Evolutionary conservation across 768 basidiomycete genomes (phyloP).

Genomic region (Boletus sp.): DNA sequence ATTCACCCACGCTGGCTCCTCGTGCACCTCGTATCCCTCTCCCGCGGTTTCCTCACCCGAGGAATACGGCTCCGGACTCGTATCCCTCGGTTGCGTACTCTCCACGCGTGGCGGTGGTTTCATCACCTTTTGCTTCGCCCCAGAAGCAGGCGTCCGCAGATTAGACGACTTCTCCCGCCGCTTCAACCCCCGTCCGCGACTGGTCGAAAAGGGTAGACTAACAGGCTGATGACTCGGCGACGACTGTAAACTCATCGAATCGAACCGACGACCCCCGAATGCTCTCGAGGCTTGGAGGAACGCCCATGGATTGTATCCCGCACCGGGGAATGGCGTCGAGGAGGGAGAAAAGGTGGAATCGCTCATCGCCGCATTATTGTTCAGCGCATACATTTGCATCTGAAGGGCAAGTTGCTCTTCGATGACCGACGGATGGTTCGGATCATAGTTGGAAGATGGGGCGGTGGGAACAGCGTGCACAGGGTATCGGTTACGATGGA

Average conservation of each 20-base stretch:
- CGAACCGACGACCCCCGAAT: slow-evolving; percentile 42
- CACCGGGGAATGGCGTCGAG: slow-evolving; percentile 65
- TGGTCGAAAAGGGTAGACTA: slow-evolving; percentile 47
- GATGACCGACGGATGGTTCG: slow-evolving; percentile 47
- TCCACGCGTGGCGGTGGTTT: slow-evolving; percentile 76
- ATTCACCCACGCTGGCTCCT: slow-evolving; percentile 38
- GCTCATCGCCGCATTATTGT: slow-evolving; percentile 57
- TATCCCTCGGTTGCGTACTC: slow-evolving; percentile 79
- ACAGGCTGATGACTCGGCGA: slow-evolving; percentile 34
- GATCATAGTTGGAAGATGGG: slow-evolving; percentile 37
- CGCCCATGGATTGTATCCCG: slow-evolving; percentile 70
- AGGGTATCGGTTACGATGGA: slow-evolving; percentile 50
- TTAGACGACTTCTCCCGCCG: slow-evolving; percentile 41
- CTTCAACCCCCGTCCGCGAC: slow-evolving; percentile 44
- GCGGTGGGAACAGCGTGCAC: slow-evolving; percentile 41
- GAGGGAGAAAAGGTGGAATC: slow-evolving; percentile 79
- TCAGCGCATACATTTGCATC: slow-evolving; percentile 75
- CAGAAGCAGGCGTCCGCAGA: slow-evolving; percentile 25
- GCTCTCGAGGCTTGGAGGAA: slow-evolving; percentile 56
- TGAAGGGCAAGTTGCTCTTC: slow-evolving; percentile 71
- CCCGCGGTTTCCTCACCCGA: slow-evolving; percentile 80
- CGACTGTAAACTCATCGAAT: slow-evolving; percentile 55
- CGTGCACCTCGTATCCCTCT: slow-evolving; percentile 46
- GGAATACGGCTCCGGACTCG: slow-evolving; percentile 71
- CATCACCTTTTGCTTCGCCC: slow-evolving; percentile 31